Evolutionary conservation across 129 eudicot species (phyloP).

Genomic region (Arctium lappa): DNA sequence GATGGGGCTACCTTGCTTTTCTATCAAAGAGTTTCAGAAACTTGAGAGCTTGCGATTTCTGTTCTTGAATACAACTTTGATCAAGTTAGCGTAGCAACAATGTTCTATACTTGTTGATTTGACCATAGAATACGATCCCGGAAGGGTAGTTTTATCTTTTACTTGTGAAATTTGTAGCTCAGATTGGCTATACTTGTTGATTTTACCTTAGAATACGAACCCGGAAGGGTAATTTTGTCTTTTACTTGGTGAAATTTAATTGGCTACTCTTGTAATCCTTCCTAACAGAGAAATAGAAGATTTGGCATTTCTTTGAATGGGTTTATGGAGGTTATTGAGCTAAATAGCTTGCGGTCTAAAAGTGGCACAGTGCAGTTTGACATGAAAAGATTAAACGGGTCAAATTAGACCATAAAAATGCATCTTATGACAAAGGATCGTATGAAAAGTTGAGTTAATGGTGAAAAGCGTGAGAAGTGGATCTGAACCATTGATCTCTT

Average conservation of each 20-base stretch:
- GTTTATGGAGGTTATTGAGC: neutral
- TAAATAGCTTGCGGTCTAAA: too few species aligned
- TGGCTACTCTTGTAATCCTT: neutral
- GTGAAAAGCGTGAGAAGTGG: too few species aligned
- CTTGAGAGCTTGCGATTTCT: neutral
- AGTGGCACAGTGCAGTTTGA: too few species aligned
- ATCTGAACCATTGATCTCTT: too few species aligned
- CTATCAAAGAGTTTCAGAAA: constrained; percentile 54
- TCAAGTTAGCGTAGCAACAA: neutral
- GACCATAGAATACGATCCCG: neutral
- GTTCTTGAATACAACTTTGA: neutral
- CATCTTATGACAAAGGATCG: too few species aligned
- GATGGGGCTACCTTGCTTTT: constrained; percentile 67
- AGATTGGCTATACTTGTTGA: neutral
- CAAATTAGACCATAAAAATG: too few species aligned
- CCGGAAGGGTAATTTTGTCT: neutral
- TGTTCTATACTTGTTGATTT: neutral
- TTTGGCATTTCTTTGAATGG: neutral
- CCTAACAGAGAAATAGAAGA: neutral
- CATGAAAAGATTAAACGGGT: too few species aligned
- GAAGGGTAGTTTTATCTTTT: neutral
- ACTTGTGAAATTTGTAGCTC: neutral
- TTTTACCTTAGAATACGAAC: neutral
- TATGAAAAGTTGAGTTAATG: too few species aligned
- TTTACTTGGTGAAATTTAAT: neutral